Conservation (phyloP, 257 asterid species). For the Lantana camara region DNA sequence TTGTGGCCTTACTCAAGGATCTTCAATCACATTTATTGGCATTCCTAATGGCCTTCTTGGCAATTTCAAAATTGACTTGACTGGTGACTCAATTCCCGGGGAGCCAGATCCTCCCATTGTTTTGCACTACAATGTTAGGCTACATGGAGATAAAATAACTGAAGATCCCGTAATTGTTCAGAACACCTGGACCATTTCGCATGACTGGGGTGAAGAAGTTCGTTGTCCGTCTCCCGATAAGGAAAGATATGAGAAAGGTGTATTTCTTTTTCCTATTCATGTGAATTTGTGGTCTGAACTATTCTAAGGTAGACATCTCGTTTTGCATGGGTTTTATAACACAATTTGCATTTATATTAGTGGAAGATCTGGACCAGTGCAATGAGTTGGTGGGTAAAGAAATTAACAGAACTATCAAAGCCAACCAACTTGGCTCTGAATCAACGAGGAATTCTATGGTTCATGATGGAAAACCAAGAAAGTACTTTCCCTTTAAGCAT, state of each 20-base stretch:
- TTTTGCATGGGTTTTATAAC: conserved; percentile 27
- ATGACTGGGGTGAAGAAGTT: conserved; percentile 97
- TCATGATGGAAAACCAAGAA: conserved; percentile 66
- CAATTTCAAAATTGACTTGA: conserved; percentile 75
- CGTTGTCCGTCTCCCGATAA: conserved; percentile 77
- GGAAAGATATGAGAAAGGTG: conserved; percentile 73
- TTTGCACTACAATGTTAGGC: conserved; percentile 91
- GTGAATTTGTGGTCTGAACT: not conserved
- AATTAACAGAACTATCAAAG: conserved; percentile 44
- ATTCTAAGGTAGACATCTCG: too few species aligned
- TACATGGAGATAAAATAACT: conserved; percentile 85
- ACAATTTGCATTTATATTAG: conserved; percentile 42
- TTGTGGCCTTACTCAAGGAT: conserved; percentile 96
- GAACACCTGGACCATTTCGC: conserved; percentile 91
- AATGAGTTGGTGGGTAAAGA: conserved; percentile 76
- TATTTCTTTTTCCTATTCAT: not conserved
- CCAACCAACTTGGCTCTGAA: conserved; percentile 42
- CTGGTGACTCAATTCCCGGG: conserved; percentile 94
- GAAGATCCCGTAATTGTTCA: conserved; percentile 96
- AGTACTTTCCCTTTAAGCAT: conserved; percentile 87
- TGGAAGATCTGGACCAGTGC: conserved; percentile 95
- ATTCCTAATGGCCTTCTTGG: conserved; percentile 96
- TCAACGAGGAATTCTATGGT: conserved; percentile 45
- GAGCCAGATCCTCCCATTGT: conserved; percentile 96
- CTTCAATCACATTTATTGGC: conserved; percentile 90